These are phyloP conservation scores for Aulographum hederae DNA, from an alignment of 2,329 filamentous ascomycete species.

Conservation along the genomic window DNA sequence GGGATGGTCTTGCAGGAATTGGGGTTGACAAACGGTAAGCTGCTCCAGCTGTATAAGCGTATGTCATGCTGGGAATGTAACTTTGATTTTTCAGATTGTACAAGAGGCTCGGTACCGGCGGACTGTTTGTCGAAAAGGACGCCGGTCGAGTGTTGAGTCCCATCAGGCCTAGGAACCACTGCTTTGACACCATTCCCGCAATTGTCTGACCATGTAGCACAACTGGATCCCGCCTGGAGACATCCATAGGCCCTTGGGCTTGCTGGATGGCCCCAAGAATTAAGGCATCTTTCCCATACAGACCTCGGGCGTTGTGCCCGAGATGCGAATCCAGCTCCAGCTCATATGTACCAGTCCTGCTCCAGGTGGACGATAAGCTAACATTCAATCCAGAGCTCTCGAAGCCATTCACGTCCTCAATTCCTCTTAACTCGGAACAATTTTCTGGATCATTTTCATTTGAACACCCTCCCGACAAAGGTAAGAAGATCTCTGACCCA, in stretches of 20 bases:
- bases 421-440: constrained; percentile 14
- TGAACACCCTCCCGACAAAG: constrained; percentile 31
- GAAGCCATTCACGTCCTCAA: constrained; percentile 27
- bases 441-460: constrained; percentile 6
- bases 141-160: constrained; percentile 30
- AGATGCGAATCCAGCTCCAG: constrained; percentile 19
- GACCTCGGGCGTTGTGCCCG: constrained; percentile 12
- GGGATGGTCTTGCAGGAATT: constrained; percentile 7
- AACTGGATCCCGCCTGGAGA: constrained; percentile 3
- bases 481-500: constrained; percentile 52
- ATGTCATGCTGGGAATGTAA: constrained; percentile 52
- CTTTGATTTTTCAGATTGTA: constrained; percentile 34
- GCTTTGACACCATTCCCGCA: constrained; percentile 7
- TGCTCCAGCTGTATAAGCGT: constrained; percentile 64
- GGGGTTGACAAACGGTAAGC: constrained; percentile 40
- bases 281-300: constrained; percentile 18
- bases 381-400: constrained; percentile 42
- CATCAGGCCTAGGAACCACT: constrained; percentile 27
- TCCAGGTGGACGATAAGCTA: constrained; percentile 37
- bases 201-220: constrained; percentile 4
- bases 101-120: constrained; percentile 32
- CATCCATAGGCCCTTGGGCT: constrained; percentile 13
- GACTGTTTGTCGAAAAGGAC: constrained; percentile 34
- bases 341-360: constrained; percentile 38
- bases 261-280: constrained; percentile 13